Evolutionary conservation across 345 rosid species (phyloP).

Genomic region (Kernera saxatilis): DNA sequence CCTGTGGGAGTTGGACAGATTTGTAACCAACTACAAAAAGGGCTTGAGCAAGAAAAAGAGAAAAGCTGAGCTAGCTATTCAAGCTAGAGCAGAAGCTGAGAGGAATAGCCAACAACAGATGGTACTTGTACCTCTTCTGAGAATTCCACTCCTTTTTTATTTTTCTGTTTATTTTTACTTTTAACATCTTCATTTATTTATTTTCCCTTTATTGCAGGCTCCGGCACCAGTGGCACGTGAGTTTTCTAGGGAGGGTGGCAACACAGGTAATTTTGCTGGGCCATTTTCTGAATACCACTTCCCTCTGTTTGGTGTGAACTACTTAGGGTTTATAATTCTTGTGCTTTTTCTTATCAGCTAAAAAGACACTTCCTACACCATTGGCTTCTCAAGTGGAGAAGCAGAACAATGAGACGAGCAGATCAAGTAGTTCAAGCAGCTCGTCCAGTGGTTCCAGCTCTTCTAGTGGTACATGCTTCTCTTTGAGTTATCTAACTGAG

Average conservation of each 20-base stretch:
- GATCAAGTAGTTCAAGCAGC: conserved; percentile 95
- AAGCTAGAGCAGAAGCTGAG: conserved; percentile 70
- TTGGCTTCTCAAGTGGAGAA: conserved; percentile 46
- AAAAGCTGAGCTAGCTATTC: conserved; percentile 85
- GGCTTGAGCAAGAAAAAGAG: conserved; percentile 95
- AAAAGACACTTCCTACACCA: conserved; percentile 41
- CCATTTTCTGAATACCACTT: not conserved
- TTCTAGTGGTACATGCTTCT: conserved; percentile 69
- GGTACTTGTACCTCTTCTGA: conserved; percentile 37
- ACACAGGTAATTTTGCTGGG: conserved; percentile 42
- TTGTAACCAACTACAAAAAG: conserved; percentile 90
- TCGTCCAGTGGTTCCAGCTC: conserved; percentile 97
- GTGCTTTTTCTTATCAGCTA: conserved; percentile 37
- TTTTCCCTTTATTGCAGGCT: conserved; percentile 36
- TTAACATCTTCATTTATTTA: not conserved
- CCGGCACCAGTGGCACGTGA: conserved; percentile 39
- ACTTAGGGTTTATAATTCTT: not conserved
- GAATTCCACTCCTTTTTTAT: not conserved
- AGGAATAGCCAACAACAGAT: conserved; percentile 49
- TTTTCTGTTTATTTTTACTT: not conserved
- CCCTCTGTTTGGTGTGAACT: not conserved
- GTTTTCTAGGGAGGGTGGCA: conserved; percentile 48
- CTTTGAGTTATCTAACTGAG: not conserved
- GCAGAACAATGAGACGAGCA: conserved; percentile 56
- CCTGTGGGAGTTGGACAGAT: conserved; percentile 98